Evolutionary conservation across 306 rosid genomes (phyloP), one percentile per base, ranked within the genome.

Genomic region (Pyrus betulifolia): DNA sequence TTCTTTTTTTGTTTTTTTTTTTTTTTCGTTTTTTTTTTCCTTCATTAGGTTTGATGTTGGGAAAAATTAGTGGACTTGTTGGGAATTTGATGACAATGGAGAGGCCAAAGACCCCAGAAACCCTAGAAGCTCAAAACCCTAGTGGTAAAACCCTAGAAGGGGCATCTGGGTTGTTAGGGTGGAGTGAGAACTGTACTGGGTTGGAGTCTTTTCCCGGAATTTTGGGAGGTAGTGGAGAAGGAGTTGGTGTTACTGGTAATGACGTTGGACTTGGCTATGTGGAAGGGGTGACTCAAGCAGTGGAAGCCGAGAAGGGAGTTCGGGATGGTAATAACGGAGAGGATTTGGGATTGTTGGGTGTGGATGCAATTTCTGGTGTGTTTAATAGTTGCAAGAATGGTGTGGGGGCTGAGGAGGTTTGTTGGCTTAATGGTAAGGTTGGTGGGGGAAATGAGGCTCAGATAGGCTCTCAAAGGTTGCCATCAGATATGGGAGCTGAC

Each of bases 41-140:
- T 55, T 71, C 14, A 76, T 72, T 83, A 83, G 81, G 67, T 83
- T 67, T 75, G 78, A 76, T 22, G 79, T 78, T 30, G 69, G 21
- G 70, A 14, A 12, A 38, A 63, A 66, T 42, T 17, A 42, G 67
- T 67, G 28, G 55, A 58, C 54, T 23, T 69, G 9, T 46, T 22
- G 69, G 61, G 45, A 51, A 76, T 17, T 71, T 75, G 8, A 76
- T 30, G 22, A 51, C 18, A 72, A 83, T 83, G 89, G 90, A 86
- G 49, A 77, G 38, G 68, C 81, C 87, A 28, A 76, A 82, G 80
- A 66, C 86, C 79, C 84, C 82, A 65, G 79, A 84, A 83, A 86
- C 85, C 87, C 85, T 83, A 86, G 81, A 81, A 55, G 72, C 79
- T 65, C 70, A 77, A 70, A 76, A 58, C 79, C 82, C 82, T 6